These are phyloP conservation scores for Diutina ranongensis DNA, from an alignment of 1,139 yeast species.

Conservation along the genomic window DNA sequence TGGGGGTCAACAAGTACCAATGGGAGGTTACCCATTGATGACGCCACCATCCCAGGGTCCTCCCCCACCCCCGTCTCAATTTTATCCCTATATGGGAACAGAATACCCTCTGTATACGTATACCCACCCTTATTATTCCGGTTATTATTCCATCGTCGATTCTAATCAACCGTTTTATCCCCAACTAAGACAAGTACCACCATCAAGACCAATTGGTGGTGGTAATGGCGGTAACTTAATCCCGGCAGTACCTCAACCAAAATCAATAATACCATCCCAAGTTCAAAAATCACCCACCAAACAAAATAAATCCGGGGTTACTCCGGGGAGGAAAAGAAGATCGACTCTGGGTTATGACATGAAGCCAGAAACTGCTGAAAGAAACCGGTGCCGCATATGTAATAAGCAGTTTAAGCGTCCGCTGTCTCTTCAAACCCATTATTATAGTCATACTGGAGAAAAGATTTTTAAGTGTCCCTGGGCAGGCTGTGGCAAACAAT, in stretches of 20 bases:
- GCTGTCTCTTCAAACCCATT: constrained; percentile 68
- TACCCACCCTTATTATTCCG: background rate
- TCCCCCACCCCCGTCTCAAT: background rate
- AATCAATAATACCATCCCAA: background rate
- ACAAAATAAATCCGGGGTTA: background rate
- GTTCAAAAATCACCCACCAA: background rate
- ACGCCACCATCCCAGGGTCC: background rate
- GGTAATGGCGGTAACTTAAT: background rate
- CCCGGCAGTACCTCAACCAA: background rate
- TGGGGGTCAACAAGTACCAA: no score
- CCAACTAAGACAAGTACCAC: background rate
- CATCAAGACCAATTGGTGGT: background rate
- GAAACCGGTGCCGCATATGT: constrained; percentile 54
- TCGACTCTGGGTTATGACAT: constrained; percentile 3
- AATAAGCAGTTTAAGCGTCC: constrained; percentile 73
- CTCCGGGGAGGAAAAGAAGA: background rate
- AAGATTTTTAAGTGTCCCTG: constrained; percentile 64
- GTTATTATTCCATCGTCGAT: constrained; percentile 1
- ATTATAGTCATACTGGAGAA: constrained; percentile 80
- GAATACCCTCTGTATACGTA: constrained; percentile 2
- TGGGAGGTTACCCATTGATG: background rate
- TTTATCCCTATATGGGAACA: background rate
- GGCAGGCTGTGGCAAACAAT: constrained; percentile 56
- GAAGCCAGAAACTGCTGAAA: constrained; percentile 5
- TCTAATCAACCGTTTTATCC: background rate